A percentile compares a stretch with the other conserved stretches of the same genome.
phyloP scores from a whole-genome alignment of 306 rosid genomes.

The Elaeagnus macrophylla region DNA sequence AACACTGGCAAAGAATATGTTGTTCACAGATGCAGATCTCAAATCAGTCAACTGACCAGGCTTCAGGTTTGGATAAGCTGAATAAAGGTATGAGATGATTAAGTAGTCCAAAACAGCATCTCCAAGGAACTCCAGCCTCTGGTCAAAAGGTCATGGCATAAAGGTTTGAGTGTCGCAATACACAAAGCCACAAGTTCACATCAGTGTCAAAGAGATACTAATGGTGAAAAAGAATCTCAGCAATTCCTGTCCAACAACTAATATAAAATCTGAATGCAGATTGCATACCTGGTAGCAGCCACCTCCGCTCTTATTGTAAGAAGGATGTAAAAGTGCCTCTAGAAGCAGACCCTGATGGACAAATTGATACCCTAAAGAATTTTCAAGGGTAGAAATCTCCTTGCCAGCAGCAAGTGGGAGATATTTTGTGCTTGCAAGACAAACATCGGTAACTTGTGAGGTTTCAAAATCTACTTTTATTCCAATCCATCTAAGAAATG shows the following conservation, averaged over 20 bases:
- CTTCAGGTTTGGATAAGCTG: conserved; percentile 79
- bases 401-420: conserved; percentile 41
- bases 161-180: conserved; percentile 4
- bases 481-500: conserved; percentile 85
- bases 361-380: conserved; percentile 51
- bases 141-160: conserved; percentile 27
- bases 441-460: conserved; percentile 48
- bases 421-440: conserved; percentile 52
- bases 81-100: conserved; percentile 79
- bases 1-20: conserved; percentile 77
- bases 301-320: conserved; percentile 77
- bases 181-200: conserved; percentile 1
- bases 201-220: not conserved
- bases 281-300: conserved; percentile 85
- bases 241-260: conserved; percentile 6
- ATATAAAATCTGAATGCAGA: conserved; percentile 11
- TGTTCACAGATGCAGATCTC: conserved; percentile 77
- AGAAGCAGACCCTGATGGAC: conserved; percentile 65
- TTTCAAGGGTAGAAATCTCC: conserved; percentile 53
- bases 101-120: conserved; percentile 93
- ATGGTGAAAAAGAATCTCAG: conserved; percentile 8
- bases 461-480: conserved; percentile 60
- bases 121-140: conserved; percentile 96
- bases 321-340: conserved; percentile 90
- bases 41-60: conserved; percentile 95